phyloP scores from a whole-genome alignment of 2,329 filamentous ascomycete species.

The Kalaharituber pfeilii region DNA sequence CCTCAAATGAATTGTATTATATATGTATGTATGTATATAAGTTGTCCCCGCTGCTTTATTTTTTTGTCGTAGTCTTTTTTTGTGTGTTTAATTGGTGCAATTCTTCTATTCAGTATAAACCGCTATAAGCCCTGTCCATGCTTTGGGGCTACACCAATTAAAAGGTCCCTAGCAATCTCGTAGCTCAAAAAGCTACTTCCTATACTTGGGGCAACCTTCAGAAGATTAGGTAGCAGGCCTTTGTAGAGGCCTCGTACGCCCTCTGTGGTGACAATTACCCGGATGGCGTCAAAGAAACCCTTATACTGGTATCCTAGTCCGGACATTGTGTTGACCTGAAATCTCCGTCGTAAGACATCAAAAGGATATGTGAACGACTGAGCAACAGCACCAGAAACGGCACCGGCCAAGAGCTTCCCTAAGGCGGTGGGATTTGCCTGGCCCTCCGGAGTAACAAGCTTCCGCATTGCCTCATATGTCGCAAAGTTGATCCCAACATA shows the following conservation, averaged over 20 bases:
- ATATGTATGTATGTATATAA: no score
- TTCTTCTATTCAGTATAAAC: no score
- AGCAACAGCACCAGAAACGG: constrained; percentile 86
- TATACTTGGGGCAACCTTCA: constrained; percentile 98
- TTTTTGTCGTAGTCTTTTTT: no score
- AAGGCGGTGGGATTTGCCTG: constrained; percentile 62
- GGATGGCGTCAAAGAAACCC: constrained; percentile 65
- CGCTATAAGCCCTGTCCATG: not conserved
- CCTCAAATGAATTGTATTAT: no score
- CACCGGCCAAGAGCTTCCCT: constrained; percentile 75
- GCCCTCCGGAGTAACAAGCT: constrained; percentile 70
- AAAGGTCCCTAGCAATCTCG: constrained; percentile 74
- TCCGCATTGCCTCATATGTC: constrained; percentile 81
- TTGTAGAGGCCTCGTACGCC: constrained; percentile 81
- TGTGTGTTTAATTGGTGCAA: not conserved
- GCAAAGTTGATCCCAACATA: constrained; percentile 95
- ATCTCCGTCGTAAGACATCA: constrained; percentile 70
- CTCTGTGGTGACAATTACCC: constrained; percentile 65
- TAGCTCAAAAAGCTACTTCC: constrained; percentile 97
- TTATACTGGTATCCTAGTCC: constrained; percentile 96
- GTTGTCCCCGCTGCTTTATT: no score
- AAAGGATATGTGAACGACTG: constrained; percentile 98
- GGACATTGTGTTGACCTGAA: constrained; percentile 98
- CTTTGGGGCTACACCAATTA: not conserved
- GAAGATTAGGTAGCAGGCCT: constrained; percentile 80